Conservation (phyloP, 2,329 filamentous ascomycete genomes). For the Talaromyces sp. region DNA sequence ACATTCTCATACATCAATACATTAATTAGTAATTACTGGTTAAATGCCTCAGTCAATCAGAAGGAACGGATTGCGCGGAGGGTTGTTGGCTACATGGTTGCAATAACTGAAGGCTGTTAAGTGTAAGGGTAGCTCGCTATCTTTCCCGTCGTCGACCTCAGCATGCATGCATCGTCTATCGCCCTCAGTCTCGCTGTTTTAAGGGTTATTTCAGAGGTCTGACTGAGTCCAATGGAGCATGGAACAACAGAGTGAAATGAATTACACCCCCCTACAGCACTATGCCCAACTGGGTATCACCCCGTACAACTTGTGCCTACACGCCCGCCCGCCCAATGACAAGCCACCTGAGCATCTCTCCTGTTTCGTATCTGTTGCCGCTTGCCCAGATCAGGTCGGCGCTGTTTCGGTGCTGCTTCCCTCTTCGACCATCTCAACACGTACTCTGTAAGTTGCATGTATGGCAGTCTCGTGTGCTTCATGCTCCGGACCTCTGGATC, state of each 20-base stretch:
- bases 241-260: too few species aligned
- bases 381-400: not conserved
- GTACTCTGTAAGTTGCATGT: not conserved
- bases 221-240: too few species aligned
- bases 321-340: slow-evolving; percentile 1
- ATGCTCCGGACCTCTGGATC: not conserved
- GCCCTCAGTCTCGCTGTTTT: too few species aligned
- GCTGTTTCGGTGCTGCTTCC: not conserved
- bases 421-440: not conserved
- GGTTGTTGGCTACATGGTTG: not conserved
- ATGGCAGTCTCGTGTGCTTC: too few species aligned
- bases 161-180: too few species aligned
- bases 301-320: too few species aligned
- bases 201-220: too few species aligned
- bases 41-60: not conserved
- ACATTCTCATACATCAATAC: not conserved
- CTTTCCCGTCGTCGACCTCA: not conserved
- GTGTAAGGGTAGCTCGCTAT: not conserved
- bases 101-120: not conserved
- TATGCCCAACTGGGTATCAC: not conserved
- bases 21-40: not conserved
- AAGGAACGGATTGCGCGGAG: not conserved
- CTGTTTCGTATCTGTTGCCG: slow-evolving; percentile 9
- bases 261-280: too few species aligned
- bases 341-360: not conserved